Base-by-base conservation (phyloP, 1,284 basidiomycete genomes). In the Neolentinus lepideus region DNA sequence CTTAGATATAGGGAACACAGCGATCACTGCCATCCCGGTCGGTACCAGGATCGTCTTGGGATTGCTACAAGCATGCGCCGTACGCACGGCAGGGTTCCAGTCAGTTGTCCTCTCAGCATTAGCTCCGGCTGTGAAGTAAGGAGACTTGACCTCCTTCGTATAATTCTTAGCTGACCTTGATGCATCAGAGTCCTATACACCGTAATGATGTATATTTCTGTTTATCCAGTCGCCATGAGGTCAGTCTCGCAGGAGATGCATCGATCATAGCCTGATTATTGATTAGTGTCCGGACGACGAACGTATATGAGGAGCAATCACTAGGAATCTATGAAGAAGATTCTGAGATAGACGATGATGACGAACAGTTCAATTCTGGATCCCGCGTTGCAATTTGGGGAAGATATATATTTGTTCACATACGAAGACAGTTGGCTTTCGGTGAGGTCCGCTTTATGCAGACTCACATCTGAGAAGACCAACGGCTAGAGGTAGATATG, bases 221-320 rank as follows among this genome's bases (percentile, higher is more conserved):
- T 77, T 56, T 75, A 76, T 57, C 73, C 74, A 16, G 64, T 70
- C 29, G 66, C 67, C 10, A 69, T 71, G 68, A 70, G 67, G 65
- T 66, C 59, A 31, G 50, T 45, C 21, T 21, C 19, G 22, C 4
- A 22, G 16, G 35, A 14, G 21, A 47, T 33, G 16, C 36, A 9
- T 9, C 29, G 12, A 27, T 35, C 31, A 38, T 24, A 24, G 16
- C 36, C 1, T 43, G 33, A n/a, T 43, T 12, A 2, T 25, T 38
- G 47, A 29, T 11, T 53, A 88, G 88, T 62, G 92, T 99, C 10
- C 90, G 95, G 19, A 85, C 91, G n/a, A 98, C 96, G 22, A 98
- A 98, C 69, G 96, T 98, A 0, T 98, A 98, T 69, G 96, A 99
- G 68, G 94, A 98, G 64, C 84, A 82, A 57, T 90, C 89, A 0